Conservation (phyloP, 805 yeast species). For the Candida wancherniae region DNA sequence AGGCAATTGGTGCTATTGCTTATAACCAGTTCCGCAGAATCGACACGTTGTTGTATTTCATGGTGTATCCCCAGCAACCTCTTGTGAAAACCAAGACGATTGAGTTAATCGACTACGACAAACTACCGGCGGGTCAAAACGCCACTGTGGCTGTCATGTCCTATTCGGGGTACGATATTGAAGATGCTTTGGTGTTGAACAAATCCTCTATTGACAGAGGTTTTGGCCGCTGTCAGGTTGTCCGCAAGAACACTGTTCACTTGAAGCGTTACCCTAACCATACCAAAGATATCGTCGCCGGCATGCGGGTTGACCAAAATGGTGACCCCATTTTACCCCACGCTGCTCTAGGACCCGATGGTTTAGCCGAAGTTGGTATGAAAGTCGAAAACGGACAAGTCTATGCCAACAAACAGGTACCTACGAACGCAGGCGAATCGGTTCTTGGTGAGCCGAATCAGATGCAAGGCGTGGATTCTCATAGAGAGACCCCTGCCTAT, state of each 20-base stretch:
- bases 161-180: slow-evolving; percentile 98
- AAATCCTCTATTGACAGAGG: slow-evolving; percentile 94
- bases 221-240: slow-evolving; percentile 94
- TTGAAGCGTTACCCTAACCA: slow-evolving; percentile 91
- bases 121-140: slow-evolving; percentile 97
- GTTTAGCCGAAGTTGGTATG: slow-evolving; percentile 94
- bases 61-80: slow-evolving; percentile 99
- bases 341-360: slow-evolving; percentile 85
- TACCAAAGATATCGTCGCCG: slow-evolving; percentile 85
- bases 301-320: slow-evolving; percentile 82
- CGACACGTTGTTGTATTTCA: slow-evolving; percentile 85
- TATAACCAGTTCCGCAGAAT: slow-evolving; percentile 95
- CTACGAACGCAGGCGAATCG: slow-evolving; percentile 74
- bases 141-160: slow-evolving; percentile 99
- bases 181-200: slow-evolving; percentile 94
- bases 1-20: slow-evolving; percentile 99
- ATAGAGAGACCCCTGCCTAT: slow-evolving; percentile 84
- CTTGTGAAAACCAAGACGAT: slow-evolving; percentile 98
- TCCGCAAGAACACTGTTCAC: slow-evolving; percentile 85
- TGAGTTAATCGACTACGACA: slow-evolving; percentile 91
- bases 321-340: slow-evolving; percentile 85
- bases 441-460: slow-evolving; percentile 40
- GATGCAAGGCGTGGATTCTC: slow-evolving; percentile 47
- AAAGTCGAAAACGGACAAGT: slow-evolving; percentile 89
- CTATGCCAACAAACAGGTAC: slow-evolving; percentile 88